Conservation (phyloP, 2,329 filamentous ascomycete species). For the Aspergillus pseudoterreus region DNA sequence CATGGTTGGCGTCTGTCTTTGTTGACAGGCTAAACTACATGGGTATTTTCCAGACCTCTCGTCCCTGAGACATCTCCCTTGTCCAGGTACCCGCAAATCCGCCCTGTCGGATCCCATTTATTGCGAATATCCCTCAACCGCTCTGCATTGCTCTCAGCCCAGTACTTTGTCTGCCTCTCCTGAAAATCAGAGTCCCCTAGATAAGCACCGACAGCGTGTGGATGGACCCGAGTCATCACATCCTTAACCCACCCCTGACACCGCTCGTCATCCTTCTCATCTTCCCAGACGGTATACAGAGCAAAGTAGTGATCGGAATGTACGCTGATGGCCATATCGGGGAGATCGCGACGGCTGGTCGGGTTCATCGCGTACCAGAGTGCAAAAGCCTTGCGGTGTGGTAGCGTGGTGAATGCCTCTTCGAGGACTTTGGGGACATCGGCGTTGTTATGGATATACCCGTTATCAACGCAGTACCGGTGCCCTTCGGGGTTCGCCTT, state of each 20-base stretch:
- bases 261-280: conserved; percentile 42
- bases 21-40: too few species aligned
- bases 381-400: conserved; percentile 43
- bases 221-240: conserved; percentile 39
- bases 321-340: conserved; percentile 54
- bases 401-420: conserved; percentile 47
- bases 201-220: conserved; percentile 48
- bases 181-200: conserved; percentile 55
- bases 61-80: not conserved
- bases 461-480: conserved; percentile 51
- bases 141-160: conserved; percentile 42
- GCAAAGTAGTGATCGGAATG: conserved; percentile 57
- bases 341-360: conserved; percentile 37
- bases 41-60: not conserved
- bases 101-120: conserved; percentile 22
- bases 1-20: too few species aligned
- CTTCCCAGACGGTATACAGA: conserved; percentile 50
- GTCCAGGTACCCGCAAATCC: conserved; percentile 37
- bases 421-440: conserved; percentile 46
- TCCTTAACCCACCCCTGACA: conserved; percentile 45
- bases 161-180: conserved; percentile 45
- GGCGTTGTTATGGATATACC: conserved; percentile 47
- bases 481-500: conserved; percentile 47
- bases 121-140: conserved; percentile 40
- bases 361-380: conserved; percentile 54